Evolutionary conservation across 208 protist species (phyloP), one percentile per base, ranked within the genome.

Genomic region (Leishmania major): DNA sequence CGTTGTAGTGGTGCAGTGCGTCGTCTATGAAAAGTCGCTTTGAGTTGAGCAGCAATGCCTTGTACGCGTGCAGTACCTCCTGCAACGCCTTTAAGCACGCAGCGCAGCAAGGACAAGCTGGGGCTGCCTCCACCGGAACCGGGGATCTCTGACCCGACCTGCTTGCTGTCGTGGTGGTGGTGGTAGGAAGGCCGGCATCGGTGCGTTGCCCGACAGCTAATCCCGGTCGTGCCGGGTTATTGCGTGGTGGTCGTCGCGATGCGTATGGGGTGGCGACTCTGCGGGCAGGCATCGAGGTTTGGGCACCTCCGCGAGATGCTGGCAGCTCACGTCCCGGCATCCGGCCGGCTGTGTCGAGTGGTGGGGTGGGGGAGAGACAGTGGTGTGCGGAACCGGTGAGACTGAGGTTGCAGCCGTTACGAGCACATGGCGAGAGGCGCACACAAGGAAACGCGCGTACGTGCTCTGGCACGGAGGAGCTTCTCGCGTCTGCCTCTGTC

Each of bases 1-100:
- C 88, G 77, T 83, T 84, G 75, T 92, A 91, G 71, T 95, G 92
- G 62, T 93, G 92, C 78, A 92, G 11, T n/a, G 80, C 87, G 71
- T 95, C 92, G 66, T 90, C 88, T 7, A 95, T 69, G 59, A 92
- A 90, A 28, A 93, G 66, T 25, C 49, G 62, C 75, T 88, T 91
- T n/a, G 90, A 85, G 69, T 91, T 89, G 15, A 37, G 49, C 35
- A 95, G 72, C 70, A 95, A 77, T 43, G 82, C 84, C 11, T 74
- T 77, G 60, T 90, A 83, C 15, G 92, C 87, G 7, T 25, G 66
- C 5, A 82, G 22, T 22, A 90, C 80, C 4, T 81, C 79, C 55
- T 69, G 53, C 15, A 79, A 86, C 5, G 79, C 77, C 62, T 59
- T 35, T 43, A 75, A 69, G 55, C 77, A 76, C 53, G 77, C 79